phyloP scores from a whole-genome alignment of 2,329 filamentous ascomycete genomes.

The Tolypocladium paradoxum region DNA sequence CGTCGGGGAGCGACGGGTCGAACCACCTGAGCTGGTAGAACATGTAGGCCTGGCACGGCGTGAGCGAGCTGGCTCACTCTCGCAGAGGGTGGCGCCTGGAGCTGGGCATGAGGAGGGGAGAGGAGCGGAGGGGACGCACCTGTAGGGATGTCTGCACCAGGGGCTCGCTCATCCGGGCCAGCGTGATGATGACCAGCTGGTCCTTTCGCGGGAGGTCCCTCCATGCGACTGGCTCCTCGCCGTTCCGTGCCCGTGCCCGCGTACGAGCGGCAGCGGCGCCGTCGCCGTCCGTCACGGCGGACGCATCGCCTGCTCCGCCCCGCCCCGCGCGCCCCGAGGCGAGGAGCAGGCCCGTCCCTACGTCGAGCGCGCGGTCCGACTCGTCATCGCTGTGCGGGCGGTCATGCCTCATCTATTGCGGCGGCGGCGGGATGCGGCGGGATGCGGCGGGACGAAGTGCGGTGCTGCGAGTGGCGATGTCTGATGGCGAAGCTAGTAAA shows the following conservation, averaged over 20 bases:
- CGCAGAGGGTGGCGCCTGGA: too few species aligned
- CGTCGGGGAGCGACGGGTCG: slow-evolving; percentile 38
- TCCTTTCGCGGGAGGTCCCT: slow-evolving; percentile 62
- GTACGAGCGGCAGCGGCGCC: neutral
- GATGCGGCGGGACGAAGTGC: neutral
- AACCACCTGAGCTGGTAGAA: slow-evolving; percentile 86
- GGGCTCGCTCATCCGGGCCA: slow-evolving; percentile 73
- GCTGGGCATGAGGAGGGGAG: too few species aligned
- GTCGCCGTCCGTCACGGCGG: neutral
- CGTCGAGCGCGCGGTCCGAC: slow-evolving; percentile 4
- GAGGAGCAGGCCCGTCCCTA: neutral
- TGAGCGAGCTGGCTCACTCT: neutral
- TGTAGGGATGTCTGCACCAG: slow-evolving; percentile 66
- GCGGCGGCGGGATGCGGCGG: neutral
- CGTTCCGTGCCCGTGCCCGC: neutral
- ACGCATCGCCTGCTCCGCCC: neutral
- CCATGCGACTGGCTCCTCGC: slow-evolving; percentile 36
- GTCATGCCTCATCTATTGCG: slow-evolving; percentile 12
- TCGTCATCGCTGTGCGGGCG: slow-evolving; percentile 7
- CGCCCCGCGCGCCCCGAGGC: neutral
- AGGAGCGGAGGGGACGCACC: slow-evolving; percentile 17
- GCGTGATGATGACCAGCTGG: slow-evolving; percentile 66
- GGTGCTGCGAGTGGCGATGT: neutral
- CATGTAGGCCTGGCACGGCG: slow-evolving; percentile 53
- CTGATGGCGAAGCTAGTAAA: neutral